Evolutionary conservation across 768 basidiomycete species (phyloP), one percentile per base, ranked within the genome.

Genomic region (Tephrocybe sp.): DNA sequence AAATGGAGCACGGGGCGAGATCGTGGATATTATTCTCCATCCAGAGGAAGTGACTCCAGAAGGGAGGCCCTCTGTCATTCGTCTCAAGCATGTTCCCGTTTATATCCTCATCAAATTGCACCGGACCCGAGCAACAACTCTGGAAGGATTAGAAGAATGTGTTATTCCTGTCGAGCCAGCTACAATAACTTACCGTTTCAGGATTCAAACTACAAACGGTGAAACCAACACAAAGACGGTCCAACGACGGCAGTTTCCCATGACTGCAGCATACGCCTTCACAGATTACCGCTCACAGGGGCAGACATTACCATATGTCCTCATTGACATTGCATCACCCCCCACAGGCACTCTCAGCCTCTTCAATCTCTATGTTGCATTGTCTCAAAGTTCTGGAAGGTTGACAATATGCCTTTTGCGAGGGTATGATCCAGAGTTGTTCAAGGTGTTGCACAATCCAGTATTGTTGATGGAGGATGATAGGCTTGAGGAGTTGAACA

Each of bases 231-330:
- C 9, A 28, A 4, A 16, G 6, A n/a, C 12, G 8, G n/a, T 34
- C 13, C 21, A 19, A 6, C 1, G 44, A 4, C 16, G 18, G 22
- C 44, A 45, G 21, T 9, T 64, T 11, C 55, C 70, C 0, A 43
- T 77, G 1, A 70, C 65, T 0, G 46, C 59, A 0, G 71, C 58
- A n/a, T 75, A 72, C 41, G 69, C 70, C 0, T 75, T 75, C 53
- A 75, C 70, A 0, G 72, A 75, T 51, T 75, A 71, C 54, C 62
- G 66, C 39, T 52, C 66, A 0, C 74, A 75, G 50, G 75, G 74
- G 0, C 71, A 74, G 47, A 75, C 71, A 0, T 53, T 72, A 3
- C 53, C 56, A 36, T 47, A 58, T 34, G 66, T 71, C 0, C 53
- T 73, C 0, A 64, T 75, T 3, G 70, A 76, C 46, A 40, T 78